Conservation (phyloP, 2,329 filamentous ascomycete species). For the Pseudogymnoascus sp. region DNA sequence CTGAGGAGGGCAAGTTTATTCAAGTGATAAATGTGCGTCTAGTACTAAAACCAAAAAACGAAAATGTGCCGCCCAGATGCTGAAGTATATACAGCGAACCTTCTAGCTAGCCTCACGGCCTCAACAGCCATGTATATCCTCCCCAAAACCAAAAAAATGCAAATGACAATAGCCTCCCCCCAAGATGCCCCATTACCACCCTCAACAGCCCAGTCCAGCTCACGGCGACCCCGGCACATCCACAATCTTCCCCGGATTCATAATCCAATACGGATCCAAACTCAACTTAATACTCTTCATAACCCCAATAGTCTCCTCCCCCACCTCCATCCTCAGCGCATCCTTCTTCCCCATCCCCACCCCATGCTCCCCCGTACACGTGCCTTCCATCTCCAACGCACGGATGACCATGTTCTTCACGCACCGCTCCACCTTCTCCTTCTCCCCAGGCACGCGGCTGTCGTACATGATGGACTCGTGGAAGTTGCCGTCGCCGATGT, state of each 20-base stretch:
- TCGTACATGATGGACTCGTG: conserved; percentile 90
- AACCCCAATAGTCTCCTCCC: conserved; percentile 69
- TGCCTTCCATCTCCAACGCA: conserved; percentile 91
- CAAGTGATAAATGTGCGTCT: conserved; percentile 7
- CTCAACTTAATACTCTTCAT: conserved; percentile 82
- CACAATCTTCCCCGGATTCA: conserved; percentile 92
- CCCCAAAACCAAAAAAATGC: background rate
- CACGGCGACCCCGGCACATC: conserved; percentile 45
- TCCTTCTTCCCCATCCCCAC: conserved; percentile 83
- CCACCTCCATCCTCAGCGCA: conserved; percentile 71
- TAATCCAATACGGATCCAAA: conserved; percentile 77
- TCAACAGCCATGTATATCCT: background rate
- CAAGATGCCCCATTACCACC: background rate
- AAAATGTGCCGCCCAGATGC: conserved; percentile 1
- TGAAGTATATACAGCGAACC: background rate
- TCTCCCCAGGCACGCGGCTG: conserved; percentile 60
- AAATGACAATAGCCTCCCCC: conserved; percentile 1
- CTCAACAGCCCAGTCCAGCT: conserved; percentile 17
- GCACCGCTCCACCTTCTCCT: conserved; percentile 68
- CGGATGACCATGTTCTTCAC: conserved; percentile 86
- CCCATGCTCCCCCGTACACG: conserved; percentile 84
- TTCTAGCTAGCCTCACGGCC: too few relatives aligned
- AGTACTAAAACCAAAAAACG: background rate
- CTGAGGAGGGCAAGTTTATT: background rate
- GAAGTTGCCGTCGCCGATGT: conserved; percentile 92